A percentile compares a stretch with the other conserved stretches of the same genome.
Evolutionary conservation across 2,329 filamentous ascomycete genomes (phyloP).

Genomic region (Fusarium tjaetaba): DNA sequence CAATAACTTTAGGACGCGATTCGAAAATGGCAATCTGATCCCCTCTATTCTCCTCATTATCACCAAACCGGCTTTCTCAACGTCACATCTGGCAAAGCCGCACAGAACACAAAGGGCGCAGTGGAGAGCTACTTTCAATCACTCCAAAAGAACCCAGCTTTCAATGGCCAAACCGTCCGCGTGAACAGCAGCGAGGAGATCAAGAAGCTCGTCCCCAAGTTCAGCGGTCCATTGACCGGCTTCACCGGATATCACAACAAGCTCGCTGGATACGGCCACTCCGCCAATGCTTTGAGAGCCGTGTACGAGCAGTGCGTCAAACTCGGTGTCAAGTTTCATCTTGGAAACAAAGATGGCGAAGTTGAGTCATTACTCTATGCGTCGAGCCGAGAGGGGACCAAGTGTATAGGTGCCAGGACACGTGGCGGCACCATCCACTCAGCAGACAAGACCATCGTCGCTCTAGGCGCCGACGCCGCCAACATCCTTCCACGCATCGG

Average conservation of each 20-base stretch:
- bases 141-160: slow-evolving; percentile 17
- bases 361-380: slow-evolving; percentile 20
- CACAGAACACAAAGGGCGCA: slow-evolving; percentile 11
- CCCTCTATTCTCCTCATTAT: slow-evolving; percentile 16
- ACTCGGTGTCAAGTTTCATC: slow-evolving; percentile 17
- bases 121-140: slow-evolving; percentile 26
- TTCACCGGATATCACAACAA: slow-evolving; percentile 28
- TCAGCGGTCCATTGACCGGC: slow-evolving; percentile 4
- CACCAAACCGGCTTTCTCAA: slow-evolving; percentile 30
- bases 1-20: slow-evolving; percentile 5
- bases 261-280: slow-evolving; percentile 24
- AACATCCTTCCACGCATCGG: slow-evolving; percentile 17
- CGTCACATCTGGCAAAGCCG: slow-evolving; percentile 21
- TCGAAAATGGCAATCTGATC: slow-evolving; percentile 26
- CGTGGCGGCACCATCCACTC: slow-evolving; percentile 3
- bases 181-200: slow-evolving; percentile 10
- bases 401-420: slow-evolving; percentile 17
- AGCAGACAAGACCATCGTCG: slow-evolving; percentile 23
- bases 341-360: slow-evolving; percentile 9
- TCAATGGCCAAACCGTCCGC: slow-evolving; percentile 14
- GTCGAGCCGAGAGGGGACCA: slow-evolving; percentile 14
- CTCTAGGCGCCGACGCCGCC: slow-evolving; percentile 12
- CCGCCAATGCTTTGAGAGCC: slow-evolving; percentile 16
- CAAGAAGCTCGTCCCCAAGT: slow-evolving; percentile 22
- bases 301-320: slow-evolving; percentile 25